phyloP scores from a whole-genome alignment of 2,329 filamentous ascomycete species.

The Eutypella sp. region DNA sequence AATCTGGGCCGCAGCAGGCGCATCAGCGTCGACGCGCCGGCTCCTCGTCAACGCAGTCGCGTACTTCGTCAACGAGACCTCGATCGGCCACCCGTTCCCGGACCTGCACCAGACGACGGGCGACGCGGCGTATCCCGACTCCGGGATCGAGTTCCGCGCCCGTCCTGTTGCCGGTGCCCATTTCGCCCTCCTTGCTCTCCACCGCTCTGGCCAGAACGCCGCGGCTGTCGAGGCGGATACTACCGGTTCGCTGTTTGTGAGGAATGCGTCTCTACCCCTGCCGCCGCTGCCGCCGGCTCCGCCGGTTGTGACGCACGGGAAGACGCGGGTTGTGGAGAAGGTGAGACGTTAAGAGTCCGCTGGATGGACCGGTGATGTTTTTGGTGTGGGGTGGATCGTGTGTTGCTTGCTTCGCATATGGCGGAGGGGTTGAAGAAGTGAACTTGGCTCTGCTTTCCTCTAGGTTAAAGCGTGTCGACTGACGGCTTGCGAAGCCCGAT shows the following conservation, averaged over 20 bases:
- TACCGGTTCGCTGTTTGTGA: constrained; percentile 16
- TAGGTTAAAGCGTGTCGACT: too few species aligned
- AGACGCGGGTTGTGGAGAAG: too few species aligned
- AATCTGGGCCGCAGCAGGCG: constrained; percentile 65
- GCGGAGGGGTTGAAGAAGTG: too few species aligned
- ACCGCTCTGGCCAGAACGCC: constrained; percentile 16
- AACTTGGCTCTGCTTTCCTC: too few species aligned
- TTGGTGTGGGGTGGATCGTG: too few species aligned
- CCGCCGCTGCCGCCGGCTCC: too few species aligned
- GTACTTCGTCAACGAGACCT: constrained; percentile 65
- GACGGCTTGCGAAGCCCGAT: too few species aligned
- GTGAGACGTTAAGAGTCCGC: too few species aligned
- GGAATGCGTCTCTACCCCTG: too few species aligned
- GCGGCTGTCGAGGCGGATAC: constrained; percentile 11
- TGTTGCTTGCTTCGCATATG: too few species aligned
- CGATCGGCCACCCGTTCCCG: constrained; percentile 57
- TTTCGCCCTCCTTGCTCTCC: constrained; percentile 62
- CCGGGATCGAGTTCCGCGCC: constrained; percentile 58
- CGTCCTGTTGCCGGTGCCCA: constrained; percentile 69
- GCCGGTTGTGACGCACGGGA: too few species aligned
- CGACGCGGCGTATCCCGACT: constrained; percentile 41
- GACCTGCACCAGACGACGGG: constrained; percentile 65
- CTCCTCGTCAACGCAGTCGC: constrained; percentile 61
- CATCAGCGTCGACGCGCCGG: constrained; percentile 47
- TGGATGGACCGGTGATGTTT: too few species aligned